These are phyloP conservation scores for Puccinia sorghi DNA, from an alignment of 1,284 basidiomycete genomes.

Conservation along the genomic window DNA sequence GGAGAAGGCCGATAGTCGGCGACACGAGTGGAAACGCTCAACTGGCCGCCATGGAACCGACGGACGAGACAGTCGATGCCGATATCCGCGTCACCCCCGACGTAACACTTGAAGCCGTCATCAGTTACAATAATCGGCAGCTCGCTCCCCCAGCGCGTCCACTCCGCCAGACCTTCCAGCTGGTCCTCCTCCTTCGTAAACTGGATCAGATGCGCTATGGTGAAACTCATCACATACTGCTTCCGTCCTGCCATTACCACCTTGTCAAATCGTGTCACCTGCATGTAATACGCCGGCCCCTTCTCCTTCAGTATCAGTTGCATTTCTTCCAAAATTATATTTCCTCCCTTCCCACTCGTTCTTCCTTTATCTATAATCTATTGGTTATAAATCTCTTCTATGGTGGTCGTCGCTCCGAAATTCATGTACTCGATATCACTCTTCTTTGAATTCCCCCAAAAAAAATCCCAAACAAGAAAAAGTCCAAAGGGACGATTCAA, in stretches of 20 bases:
- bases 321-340: too few species aligned
- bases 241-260: not conserved
- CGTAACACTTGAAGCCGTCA: conserved; percentile 12
- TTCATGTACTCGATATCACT: too few species aligned
- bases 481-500: too few species aligned
- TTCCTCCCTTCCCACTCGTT: not conserved
- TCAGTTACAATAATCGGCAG: conserved; percentile 4
- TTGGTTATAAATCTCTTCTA: too few species aligned
- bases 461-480: too few species aligned
- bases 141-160: conserved; percentile 1
- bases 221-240: conserved; percentile 10
- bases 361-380: not conserved
- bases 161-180: conserved; percentile 1
- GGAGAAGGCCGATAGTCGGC: not conserved
- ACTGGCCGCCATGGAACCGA: not conserved
- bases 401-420: too few species aligned
- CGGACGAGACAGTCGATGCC: conserved; percentile 10
- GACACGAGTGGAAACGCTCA: not conserved
- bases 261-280: conserved; percentile 5
- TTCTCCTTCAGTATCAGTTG: not conserved
- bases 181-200: conserved; percentile 13
- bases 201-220: not conserved
- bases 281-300: not conserved
- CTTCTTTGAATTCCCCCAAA: too few species aligned
- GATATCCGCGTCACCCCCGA: not conserved